A percentile compares a stretch with the other conserved stretches of the same genome.
Conservation (phyloP, 1,284 basidiomycete species). For the Porogramme epimiltina region DNA sequence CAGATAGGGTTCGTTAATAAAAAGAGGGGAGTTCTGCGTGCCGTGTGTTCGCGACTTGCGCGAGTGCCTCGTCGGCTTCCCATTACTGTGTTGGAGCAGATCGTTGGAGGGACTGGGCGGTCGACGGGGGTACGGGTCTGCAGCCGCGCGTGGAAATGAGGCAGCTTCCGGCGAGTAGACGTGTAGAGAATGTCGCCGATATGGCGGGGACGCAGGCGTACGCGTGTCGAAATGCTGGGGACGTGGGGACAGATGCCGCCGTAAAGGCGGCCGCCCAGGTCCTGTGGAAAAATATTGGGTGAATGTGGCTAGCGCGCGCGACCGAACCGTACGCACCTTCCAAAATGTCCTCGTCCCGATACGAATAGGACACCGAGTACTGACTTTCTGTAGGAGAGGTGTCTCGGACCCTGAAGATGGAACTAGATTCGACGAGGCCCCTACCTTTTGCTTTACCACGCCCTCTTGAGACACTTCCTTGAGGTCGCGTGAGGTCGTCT, state of each 20-base stretch:
- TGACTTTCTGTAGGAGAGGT: conserved; percentile 22
- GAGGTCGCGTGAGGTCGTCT: conserved; percentile 20
- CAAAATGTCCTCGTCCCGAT: conserved; percentile 19
- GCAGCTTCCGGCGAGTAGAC: conserved; percentile 4
- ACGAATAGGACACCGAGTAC: conserved; percentile 12
- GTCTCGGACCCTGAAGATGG: conserved; percentile 16
- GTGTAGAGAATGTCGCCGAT: conserved; percentile 11
- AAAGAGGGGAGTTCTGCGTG: conserved; percentile 17
- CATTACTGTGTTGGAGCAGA: conserved; percentile 20
- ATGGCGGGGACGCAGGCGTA: conserved; percentile 6
- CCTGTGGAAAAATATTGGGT: conserved; percentile 8
- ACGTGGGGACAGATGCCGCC: conserved; percentile 15
- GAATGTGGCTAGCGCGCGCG: neutral
- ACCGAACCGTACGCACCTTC: conserved; percentile 16
- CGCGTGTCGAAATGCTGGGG: conserved; percentile 7
- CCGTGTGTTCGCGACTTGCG: conserved; percentile 18
- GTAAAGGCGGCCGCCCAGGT: conserved; percentile 17
- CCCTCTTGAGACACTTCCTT: conserved; percentile 1
- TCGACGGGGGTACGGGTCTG: conserved; percentile 26
- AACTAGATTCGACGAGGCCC: conserved; percentile 12
- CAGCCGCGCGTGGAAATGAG: conserved; percentile 15
- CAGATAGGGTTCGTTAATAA: conserved; percentile 14
- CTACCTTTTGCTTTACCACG: conserved; percentile 22
- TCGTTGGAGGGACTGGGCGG: conserved; percentile 18
- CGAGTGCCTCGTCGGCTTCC: conserved; percentile 23